phyloP scores from a whole-genome alignment of 805 yeast species.

The Candida caryicola region DNA sequence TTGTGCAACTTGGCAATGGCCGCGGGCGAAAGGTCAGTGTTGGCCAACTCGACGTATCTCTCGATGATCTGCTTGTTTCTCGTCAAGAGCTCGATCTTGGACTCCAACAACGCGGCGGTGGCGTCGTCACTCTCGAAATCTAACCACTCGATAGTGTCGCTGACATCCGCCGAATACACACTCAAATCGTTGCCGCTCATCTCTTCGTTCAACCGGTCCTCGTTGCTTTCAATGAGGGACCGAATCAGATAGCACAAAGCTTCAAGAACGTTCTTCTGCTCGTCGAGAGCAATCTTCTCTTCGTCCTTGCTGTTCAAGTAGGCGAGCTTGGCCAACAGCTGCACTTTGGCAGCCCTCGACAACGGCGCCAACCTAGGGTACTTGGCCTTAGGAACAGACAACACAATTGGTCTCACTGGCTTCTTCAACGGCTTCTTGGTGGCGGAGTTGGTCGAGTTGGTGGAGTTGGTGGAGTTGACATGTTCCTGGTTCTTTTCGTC shows the following conservation, averaged over 20 bases:
- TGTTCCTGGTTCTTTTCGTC: conserved; percentile 9
- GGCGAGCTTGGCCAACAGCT: conserved; percentile 47
- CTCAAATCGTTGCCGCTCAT: conserved; percentile 38
- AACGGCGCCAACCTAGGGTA: conserved; percentile 38
- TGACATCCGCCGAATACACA: conserved; percentile 27
- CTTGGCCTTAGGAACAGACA: conserved; percentile 46
- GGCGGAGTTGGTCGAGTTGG: conserved; percentile 18
- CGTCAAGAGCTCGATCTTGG: conserved; percentile 21
- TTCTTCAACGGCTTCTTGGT: conserved; percentile 16
- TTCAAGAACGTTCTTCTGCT: conserved; percentile 67
- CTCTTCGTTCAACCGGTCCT: conserved; percentile 33
- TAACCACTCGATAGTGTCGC: conserved; percentile 68
- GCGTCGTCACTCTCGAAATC: conserved; percentile 67
- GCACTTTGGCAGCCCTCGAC: conserved; percentile 38
- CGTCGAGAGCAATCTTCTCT: conserved; percentile 52
- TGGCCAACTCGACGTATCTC: conserved; percentile 38
- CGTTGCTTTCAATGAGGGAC: conserved; percentile 53
- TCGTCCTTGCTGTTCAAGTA: conserved; percentile 54
- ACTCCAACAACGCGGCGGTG: conserved; percentile 23
- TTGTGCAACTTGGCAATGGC: conserved; percentile 45
- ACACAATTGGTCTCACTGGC: conserved; percentile 21
- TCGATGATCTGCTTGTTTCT: conserved; percentile 23
- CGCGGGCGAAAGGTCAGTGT: conserved; percentile 45
- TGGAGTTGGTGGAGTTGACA: conserved; percentile 12
- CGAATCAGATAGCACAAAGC: conserved; percentile 69